Percentiles rank a stretch among this genome's conserved stretches.
Evolutionary conservation across 2,329 filamentous ascomycete species (phyloP).

Genomic region (Grosmannia clavigera): DNA sequence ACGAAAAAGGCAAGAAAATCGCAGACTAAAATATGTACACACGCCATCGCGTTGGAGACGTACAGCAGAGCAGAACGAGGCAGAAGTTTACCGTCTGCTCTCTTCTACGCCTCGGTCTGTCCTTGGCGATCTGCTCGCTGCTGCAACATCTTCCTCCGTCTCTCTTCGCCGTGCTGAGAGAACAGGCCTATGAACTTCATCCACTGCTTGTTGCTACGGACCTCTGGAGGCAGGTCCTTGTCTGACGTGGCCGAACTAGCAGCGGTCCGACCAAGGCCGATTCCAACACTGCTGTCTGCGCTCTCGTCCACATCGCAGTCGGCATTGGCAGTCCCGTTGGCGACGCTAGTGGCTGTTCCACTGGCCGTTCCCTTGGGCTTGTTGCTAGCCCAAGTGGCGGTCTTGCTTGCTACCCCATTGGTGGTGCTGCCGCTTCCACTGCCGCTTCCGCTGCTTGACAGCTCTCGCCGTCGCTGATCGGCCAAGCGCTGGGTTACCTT

Average conservation of each 20-base stretch:
- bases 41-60: background rate
- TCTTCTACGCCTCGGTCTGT: background rate
- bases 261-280: background rate
- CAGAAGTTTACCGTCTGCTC: background rate
- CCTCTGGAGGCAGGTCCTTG: conserved; percentile 4
- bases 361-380: background rate
- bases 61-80: background rate
- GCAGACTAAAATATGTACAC: background rate
- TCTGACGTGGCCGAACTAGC: background rate
- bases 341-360: background rate
- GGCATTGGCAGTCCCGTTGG: background rate
- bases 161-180: conserved; percentile 1
- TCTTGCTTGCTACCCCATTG: background rate
- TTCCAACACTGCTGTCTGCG: background rate
- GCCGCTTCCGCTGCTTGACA: background rate
- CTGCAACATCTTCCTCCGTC: background rate
- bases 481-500: conserved; percentile 25
- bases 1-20: background rate
- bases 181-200: conserved; percentile 2
- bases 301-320: background rate
- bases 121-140: background rate
- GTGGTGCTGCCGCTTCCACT: background rate
- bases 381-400: no score
- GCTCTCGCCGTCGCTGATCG: background rate
- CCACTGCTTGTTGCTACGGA: conserved; percentile 4